Base-by-base conservation (phyloP, 345 rosid species). In the Eutrema yunnanense region DNA sequence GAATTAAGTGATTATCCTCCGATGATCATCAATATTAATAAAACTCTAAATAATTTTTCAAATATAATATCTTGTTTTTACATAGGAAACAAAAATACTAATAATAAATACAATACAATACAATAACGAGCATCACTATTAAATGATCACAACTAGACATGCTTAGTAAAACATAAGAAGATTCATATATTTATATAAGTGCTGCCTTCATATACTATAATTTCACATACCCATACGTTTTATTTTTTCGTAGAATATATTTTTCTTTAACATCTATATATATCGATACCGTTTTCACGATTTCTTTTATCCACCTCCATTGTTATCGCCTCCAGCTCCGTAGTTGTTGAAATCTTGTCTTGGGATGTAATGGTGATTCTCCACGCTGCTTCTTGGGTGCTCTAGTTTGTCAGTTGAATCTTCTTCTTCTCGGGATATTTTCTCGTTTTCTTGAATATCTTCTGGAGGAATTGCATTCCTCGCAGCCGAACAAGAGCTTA, bases 311-410 rank as follows among this genome's bases (percentile, higher is more conserved):
- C 62, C 67, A 67, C 73, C 74, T 26, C 82, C 86, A 49, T 80
- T 73, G 53, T 77, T 73, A 41, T 67, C 80, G 9, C 75, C 80
- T 19, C 75, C 75, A 44, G 76, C 41, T 27, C 80, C 83, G 37
- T 71, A 69, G 57, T 83, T 76, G 53, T 74, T 71, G 68, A 80
- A 83, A 64, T 74, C 85, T 72, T 79, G 84, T 74, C 86, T 68
- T 36, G 89, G 89, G n/a, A 83, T 79, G 68, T 69, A 78, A 74
- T 86, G 87, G 75, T 83, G 87, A 50, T 83, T 83, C 30, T 79
- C 72, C 37, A 82, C 67, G 47, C 60, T 77, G 69, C 66, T 76
- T 58, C 19, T 48, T 11, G 83, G 74, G 38, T 77, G 74, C 11
- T 41, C 76, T 16, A 75, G 16, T 47, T 69, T 69, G 65, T 62